These are phyloP conservation scores for Rhizopus microsporus DNA, from an alignment of 371 early-diverging fungal genomes.

Conservation along the genomic window DNA sequence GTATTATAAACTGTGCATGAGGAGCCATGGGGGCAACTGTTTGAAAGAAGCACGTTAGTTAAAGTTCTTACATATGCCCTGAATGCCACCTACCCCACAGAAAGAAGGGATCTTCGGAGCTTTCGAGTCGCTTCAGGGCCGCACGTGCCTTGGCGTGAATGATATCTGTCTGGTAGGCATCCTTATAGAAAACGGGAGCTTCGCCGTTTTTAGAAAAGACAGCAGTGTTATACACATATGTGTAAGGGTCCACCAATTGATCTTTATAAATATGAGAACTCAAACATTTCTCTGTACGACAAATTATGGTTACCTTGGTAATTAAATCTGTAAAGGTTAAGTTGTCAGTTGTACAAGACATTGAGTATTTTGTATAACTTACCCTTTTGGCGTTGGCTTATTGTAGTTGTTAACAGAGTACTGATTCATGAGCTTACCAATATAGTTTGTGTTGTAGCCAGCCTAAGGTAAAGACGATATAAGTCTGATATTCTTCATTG, in stretches of 20 bases:
- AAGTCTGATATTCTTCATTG: background rate
- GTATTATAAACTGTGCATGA: conserved; percentile 42
- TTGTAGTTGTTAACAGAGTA: conserved; percentile 44
- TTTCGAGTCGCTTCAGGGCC: conserved; percentile 45
- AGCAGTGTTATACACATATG: conserved; percentile 59
- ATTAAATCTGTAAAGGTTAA: conserved; percentile 19
- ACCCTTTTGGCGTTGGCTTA: conserved; percentile 41
- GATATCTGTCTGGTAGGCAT: conserved; percentile 64
- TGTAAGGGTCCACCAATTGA: conserved; percentile 63
- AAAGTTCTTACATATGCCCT: background rate
- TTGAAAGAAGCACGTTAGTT: background rate
- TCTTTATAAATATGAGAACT: conserved; percentile 33
- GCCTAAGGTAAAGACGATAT: conserved; percentile 21
- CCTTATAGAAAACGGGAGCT: conserved; percentile 45
- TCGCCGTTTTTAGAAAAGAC: conserved; percentile 64
- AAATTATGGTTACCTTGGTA: conserved; percentile 23
- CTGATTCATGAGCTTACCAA: conserved; percentile 70
- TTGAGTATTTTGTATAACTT: background rate
- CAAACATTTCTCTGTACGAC: background rate
- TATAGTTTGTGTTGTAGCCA: conserved; percentile 66
- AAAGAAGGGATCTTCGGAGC: conserved; percentile 58
- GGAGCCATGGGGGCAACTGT: conserved; percentile 34
- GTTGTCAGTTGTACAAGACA: background rate
- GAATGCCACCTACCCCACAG: conserved; percentile 35
- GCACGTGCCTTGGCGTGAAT: conserved; percentile 59